Evolutionary conservation across 1,284 basidiomycete species (phyloP).

Genomic region (Papiliotrema nemorosa): DNA sequence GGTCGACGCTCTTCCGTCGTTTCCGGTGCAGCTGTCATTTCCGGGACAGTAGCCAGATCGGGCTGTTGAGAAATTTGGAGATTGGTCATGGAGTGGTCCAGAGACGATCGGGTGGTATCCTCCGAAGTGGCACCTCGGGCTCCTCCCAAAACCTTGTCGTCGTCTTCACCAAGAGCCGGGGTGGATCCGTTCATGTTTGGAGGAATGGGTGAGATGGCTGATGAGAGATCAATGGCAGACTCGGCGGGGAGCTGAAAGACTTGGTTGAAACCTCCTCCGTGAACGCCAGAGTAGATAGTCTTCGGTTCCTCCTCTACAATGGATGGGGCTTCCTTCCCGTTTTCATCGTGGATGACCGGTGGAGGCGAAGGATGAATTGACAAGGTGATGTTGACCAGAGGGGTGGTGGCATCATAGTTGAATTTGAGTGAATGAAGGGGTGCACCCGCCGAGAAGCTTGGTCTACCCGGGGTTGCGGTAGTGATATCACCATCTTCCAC

Average conservation of each 20-base stretch:
- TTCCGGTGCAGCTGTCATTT: slow-evolving; percentile 11
- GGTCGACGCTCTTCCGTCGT: slow-evolving; percentile 7
- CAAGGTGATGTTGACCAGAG: slow-evolving; percentile 71
- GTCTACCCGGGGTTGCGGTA: slow-evolving; percentile 7
- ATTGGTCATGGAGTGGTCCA: slow-evolving; percentile 17
- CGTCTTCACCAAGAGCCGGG: slow-evolving; percentile 3
- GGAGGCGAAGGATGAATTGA: slow-evolving; percentile 64
- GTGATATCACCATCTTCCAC: slow-evolving; percentile 52
- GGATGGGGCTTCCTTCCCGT: slow-evolving; percentile 9
- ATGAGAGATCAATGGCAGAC: slow-evolving; percentile 38
- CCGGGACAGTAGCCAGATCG: slow-evolving; percentile 30
- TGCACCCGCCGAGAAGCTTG: slow-evolving; percentile 24
- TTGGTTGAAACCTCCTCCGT: slow-evolving; percentile 75
- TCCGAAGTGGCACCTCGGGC: slow-evolving; percentile 10
- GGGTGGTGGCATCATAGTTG: slow-evolving; percentile 81
- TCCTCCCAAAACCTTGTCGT: slow-evolving; percentile 5
- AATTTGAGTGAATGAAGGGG: slow-evolving; percentile 70
- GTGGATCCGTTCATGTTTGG: slow-evolving; percentile 5
- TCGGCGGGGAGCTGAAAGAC: slow-evolving; percentile 68
- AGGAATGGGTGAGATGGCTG: slow-evolving; percentile 31
- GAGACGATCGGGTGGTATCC: slow-evolving; percentile 24
- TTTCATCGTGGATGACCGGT: slow-evolving; percentile 50
- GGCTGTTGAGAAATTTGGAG: slow-evolving; percentile 17
- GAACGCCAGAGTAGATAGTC: slow-evolving; percentile 66
- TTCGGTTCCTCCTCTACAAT: slow-evolving; percentile 43